Evolutionary conservation across 805 yeast species (phyloP).

Genomic region (Suhomyces vadensis): DNA sequence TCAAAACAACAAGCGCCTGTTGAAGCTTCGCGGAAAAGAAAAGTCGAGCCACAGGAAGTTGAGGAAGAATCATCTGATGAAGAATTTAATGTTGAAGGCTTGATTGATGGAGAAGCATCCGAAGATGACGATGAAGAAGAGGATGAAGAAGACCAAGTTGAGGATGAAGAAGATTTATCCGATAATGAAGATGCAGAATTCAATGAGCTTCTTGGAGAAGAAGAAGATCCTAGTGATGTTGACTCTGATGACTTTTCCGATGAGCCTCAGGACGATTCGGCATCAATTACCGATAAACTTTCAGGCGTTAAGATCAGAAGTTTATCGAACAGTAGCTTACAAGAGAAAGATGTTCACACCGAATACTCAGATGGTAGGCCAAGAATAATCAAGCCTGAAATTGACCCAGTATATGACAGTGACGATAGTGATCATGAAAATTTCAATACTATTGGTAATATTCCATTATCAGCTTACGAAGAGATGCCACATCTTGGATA

Average conservation of each 20-base stretch:
- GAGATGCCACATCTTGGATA: conserved; percentile 98
- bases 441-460: conserved; percentile 86
- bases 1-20: not conserved
- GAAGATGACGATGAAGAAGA: conserved; percentile 27
- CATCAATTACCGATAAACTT: conserved; percentile 55
- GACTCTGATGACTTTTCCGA: conserved; percentile 51
- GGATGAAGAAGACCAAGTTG: conserved; percentile 20
- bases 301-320: conserved; percentile 56
- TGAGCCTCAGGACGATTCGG: conserved; percentile 51
- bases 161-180: conserved; percentile 25
- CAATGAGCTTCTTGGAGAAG: conserved; percentile 58
- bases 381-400: conserved; percentile 82
- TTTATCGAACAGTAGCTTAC: conserved; percentile 33
- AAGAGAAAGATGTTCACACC: conserved; percentile 37
- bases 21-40: conserved; percentile 12
- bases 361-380: conserved; percentile 76
- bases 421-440: conserved; percentile 88
- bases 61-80: conserved; percentile 31
- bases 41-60: conserved; percentile 16
- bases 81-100: conserved; percentile 36
- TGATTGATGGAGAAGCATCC: conserved; percentile 44
- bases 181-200: conserved; percentile 62
- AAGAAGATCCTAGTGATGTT: conserved; percentile 45
- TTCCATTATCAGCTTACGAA: conserved; percentile 91
- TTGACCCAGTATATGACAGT: conserved; percentile 90